Percentiles rank a stretch among this genome's conserved stretches.
These are phyloP conservation scores for Xylaria palmicola DNA, from an alignment of 495 filamentous ascomycete species.

Conservation along the genomic window DNA sequence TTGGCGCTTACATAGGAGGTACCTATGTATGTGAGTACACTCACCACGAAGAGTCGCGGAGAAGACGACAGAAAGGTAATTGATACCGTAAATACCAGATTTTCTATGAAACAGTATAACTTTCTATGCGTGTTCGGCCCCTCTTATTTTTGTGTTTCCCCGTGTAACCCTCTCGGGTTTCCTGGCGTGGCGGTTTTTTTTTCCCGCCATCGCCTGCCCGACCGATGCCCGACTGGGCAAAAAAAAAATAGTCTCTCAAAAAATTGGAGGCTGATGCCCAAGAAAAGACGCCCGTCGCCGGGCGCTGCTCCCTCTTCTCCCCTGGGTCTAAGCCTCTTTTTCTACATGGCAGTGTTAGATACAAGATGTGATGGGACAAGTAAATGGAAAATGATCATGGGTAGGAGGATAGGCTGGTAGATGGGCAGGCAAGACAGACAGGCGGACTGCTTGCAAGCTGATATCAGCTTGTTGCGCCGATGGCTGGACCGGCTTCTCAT, in stretches of 20 bases:
- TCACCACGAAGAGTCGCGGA: not conserved
- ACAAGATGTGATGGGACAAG: conserved; percentile 13
- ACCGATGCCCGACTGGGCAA: conserved; percentile 12
- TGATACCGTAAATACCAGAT: not conserved
- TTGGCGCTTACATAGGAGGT: not conserved
- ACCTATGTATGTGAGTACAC: not conserved
- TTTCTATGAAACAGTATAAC: conserved; percentile 1
- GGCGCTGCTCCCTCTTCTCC: not conserved
- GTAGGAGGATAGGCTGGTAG: no score
- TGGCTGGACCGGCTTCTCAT: not conserved
- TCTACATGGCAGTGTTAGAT: conserved; percentile 8
- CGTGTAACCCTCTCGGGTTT: not conserved
- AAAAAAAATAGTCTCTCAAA: not conserved
- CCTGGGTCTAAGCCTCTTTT: conserved; percentile 14
- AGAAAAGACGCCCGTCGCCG: conserved; percentile 8
- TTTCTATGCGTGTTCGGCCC: conserved; percentile 5
- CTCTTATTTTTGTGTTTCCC: not conserved
- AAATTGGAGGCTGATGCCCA: conserved; percentile 7
- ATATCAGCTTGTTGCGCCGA: conserved; percentile 2
- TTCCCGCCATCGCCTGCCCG: no score
- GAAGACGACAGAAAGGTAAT: not conserved
- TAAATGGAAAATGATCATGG: not conserved
- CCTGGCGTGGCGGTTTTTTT: conserved; percentile 3
- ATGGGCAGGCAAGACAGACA: not conserved
- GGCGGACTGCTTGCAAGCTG: not conserved